Evolutionary conservation across 164 flowering plant species (phyloP).

Genomic region (Berberis thunbergii): DNA sequence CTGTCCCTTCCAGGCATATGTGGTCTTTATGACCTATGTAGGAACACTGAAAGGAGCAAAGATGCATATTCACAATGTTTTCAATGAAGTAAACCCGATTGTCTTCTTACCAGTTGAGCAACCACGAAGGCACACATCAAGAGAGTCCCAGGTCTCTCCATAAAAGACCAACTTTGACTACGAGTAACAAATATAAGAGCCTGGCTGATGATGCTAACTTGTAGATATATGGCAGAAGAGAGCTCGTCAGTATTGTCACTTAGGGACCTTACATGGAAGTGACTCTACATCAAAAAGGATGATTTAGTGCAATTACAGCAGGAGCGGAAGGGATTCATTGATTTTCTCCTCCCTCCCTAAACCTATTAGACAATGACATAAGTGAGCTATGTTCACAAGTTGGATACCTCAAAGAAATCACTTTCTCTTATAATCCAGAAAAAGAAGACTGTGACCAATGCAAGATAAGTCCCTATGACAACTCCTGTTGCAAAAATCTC

Average conservation of each 20-base stretch:
- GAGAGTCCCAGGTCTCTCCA: constrained; percentile 70
- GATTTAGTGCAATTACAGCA: constrained; percentile 5
- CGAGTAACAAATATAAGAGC: constrained; percentile 72
- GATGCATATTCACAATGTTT: background rate
- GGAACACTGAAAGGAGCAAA: background rate
- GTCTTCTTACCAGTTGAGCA: constrained; percentile 65
- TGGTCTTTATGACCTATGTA: no score
- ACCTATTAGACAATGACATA: background rate
- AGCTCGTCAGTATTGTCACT: constrained; percentile 38
- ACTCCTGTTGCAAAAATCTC: constrained; percentile 85
- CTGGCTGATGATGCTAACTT: constrained; percentile 74
- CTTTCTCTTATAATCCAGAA: constrained; percentile 54
- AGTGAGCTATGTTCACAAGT: constrained; percentile 1
- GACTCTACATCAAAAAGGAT: constrained; percentile 26
- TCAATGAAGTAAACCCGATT: background rate
- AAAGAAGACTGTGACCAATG: constrained; percentile 69
- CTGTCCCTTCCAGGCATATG: no score
- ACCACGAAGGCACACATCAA: constrained; percentile 76
- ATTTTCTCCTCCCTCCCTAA: background rate
- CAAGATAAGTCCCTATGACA: constrained; percentile 82
- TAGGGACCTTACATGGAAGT: constrained; percentile 43
- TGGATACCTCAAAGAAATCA: constrained; percentile 68
- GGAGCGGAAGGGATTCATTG: background rate
- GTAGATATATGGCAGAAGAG: constrained; percentile 61
- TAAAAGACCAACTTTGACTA: constrained; percentile 75